Evolutionary conservation across 2,329 filamentous ascomycete genomes (phyloP), one percentile per base, ranked within the genome.

Genomic region (Colletotrichum somersetense): DNA sequence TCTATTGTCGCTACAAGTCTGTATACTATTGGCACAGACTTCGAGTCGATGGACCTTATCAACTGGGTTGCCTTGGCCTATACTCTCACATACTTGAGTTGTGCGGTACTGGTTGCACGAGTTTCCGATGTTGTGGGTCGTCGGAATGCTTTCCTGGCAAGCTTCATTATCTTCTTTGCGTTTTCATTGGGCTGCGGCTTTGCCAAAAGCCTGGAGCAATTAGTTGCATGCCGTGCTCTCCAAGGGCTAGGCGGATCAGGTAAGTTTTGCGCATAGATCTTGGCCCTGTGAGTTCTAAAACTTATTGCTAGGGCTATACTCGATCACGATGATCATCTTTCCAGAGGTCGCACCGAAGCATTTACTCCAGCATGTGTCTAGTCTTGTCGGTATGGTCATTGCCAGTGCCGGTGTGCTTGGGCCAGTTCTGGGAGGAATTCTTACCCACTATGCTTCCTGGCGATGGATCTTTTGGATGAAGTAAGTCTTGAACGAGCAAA

Each of bases 401-500:
- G 84, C 85, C 30, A 73, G 83, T 30, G 81, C 86, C 6, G 87
- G 86, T 18, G 84, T 88, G 2, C 77, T 88, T 33, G 87, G 87
- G 0, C 87, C 87, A 0, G 79, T 89, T 1, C 76, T 89, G 20
- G 87, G 87, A 23, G 87, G 87, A 1, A 44, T 87, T 5, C 75
- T 89, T 52, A 87, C 86, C 1, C 77, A 85, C 20, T 88, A 86
- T 64, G 76, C 81, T 1, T 83, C 78, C 12, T 89, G 87, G 87
- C 79, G 85, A 72, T 89, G 86, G 84, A 81, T 89, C 2, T 90
- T 90, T 77, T 89, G 86, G 86, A 86, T 90, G 76, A 90, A 90
- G 86, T 88, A 75, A 61, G 84, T 79, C 33, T 30, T 33, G 33
- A n/a, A 10, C 38, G 38, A 1, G 7, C 7, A 23, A 7, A 26